Evolutionary conservation across 352 stramenopile species (phyloP), one percentile per base, ranked within the genome.

Genomic region (Pythium sp.): DNA sequence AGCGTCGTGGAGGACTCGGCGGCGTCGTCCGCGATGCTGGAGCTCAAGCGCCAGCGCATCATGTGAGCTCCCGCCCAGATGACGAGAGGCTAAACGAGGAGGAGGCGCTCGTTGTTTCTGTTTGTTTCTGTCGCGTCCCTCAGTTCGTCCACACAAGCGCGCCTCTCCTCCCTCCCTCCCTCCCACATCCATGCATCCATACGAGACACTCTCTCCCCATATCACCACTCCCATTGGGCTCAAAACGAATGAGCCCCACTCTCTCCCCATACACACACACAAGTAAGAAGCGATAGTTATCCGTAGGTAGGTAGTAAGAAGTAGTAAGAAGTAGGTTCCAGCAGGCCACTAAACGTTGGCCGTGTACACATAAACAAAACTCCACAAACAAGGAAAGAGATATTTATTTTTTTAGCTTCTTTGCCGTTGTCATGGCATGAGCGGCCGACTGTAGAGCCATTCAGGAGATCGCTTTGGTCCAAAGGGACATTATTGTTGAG

Each of bases 1-100:
- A 75, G 75, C 71, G 61, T 73, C 26, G 72, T 73, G 49, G 72
- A 73, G 62, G 70, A 79, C 61, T 77, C 73, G 30, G 53, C 72
- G 41, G 73, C 73, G 24, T 79, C 73, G 51, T 77, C 73, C 1
- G 73, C 72, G 38, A 77, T 77, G 73, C 36, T 79, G 56, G 73
- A 79, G 57, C 57, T 79, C 22, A 79, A 79, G 70, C 67, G 73
- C 34, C 73, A 79, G 56, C 73, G 73, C 60, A 72, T 79, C 65
- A 70, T 70, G 65, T 70, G 57, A 65, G 65, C 24, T 14, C 14
- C 15, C 1, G 41, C 15, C 15, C 12, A 9, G 4, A 18, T 5
- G 22, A 57, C 14, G 49, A 26, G n/a, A 18, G 49, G 30, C n/a
- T 15, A 22, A 14, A 5, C 18, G 49, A 57, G n/a, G 49, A 24